These are phyloP conservation scores for Cryphonectria japonica DNA, from an alignment of 2,329 filamentous ascomycete species.

Conservation along the genomic window DNA sequence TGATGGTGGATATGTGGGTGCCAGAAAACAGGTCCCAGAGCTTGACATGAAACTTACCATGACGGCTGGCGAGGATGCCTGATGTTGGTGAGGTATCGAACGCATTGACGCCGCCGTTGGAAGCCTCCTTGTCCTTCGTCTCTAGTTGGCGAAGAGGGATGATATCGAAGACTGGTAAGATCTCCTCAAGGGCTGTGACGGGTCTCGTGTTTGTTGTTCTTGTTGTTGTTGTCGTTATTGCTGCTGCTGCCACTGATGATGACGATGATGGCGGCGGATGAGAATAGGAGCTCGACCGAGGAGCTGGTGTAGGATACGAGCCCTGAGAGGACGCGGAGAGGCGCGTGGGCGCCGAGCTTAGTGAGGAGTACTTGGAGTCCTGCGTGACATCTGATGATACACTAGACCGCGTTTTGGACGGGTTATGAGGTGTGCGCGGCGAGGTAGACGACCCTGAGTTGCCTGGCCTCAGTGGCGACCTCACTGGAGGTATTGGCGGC, in stretches of 20 bases:
- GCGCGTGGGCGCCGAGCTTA: constrained; percentile 16
- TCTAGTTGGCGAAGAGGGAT: constrained; percentile 33
- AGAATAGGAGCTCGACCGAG: constrained; percentile 20
- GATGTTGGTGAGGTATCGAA: constrained; percentile 42
- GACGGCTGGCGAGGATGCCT: constrained; percentile 41
- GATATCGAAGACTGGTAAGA: constrained; percentile 12
- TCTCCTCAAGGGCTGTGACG: constrained; percentile 12
- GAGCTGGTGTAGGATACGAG: constrained; percentile 7
- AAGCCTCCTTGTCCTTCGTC: constrained; percentile 36
- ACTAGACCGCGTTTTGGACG: constrained; percentile 18
- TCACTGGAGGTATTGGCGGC: constrained; percentile 26
- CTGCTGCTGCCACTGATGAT: background rate
- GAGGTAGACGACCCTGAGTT: background rate
- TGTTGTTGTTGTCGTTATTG: background rate
- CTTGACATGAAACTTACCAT: constrained; percentile 38
- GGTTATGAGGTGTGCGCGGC: background rate
- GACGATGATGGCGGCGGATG: constrained; percentile 1
- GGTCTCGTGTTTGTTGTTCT: constrained; percentile 1
- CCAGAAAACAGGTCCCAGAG: constrained; percentile 36
- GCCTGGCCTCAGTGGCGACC: constrained; percentile 14
- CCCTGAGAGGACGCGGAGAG: constrained; percentile 16
- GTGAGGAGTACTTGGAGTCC: constrained; percentile 22
- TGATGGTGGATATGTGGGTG: constrained; percentile 37
- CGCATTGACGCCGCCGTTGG: constrained; percentile 40
- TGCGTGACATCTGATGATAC: constrained; percentile 17